Evolutionary conservation across 768 basidiomycete genomes (phyloP).

Genomic region (Lepiota venenata): DNA sequence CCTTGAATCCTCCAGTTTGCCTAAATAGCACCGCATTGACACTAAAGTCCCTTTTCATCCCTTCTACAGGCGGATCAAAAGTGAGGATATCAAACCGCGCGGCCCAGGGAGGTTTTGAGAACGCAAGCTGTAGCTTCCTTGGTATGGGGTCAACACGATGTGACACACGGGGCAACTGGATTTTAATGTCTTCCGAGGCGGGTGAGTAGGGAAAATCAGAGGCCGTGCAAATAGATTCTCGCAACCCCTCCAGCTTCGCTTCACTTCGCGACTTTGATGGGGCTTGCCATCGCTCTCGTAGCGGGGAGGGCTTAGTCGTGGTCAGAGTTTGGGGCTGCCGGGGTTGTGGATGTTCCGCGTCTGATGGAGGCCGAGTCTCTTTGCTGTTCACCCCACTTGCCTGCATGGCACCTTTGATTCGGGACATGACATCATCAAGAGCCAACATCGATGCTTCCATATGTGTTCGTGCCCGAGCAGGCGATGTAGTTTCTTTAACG

Average conservation of each 20-base stretch:
- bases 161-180: slow-evolving; percentile 47
- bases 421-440: slow-evolving; percentile 78
- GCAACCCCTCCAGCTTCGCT: slow-evolving; percentile 31
- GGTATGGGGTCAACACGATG: slow-evolving; percentile 40
- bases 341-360: slow-evolving; percentile 20
- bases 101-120: slow-evolving; percentile 33
- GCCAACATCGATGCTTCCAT: slow-evolving; percentile 62
- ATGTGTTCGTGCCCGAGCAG: slow-evolving; percentile 28
- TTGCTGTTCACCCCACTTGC: slow-evolving; percentile 16
- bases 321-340: slow-evolving; percentile 18
- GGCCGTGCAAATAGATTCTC: slow-evolving; percentile 44
- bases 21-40: slow-evolving; percentile 65
- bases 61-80: slow-evolving; percentile 68
- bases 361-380: slow-evolving; percentile 25
- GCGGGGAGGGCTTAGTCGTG: slow-evolving; percentile 21
- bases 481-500: slow-evolving; percentile 15
- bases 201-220: slow-evolving; percentile 48
- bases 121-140: slow-evolving; percentile 43
- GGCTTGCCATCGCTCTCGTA: slow-evolving; percentile 52
- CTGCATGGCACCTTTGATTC: slow-evolving; percentile 81
- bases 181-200: slow-evolving; percentile 33
- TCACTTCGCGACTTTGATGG: slow-evolving; percentile 36
- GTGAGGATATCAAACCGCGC: slow-evolving; percentile 65
- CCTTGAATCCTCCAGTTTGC: slow-evolving; percentile 35
- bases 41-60: slow-evolving; percentile 61